A percentile compares a stretch with the other conserved stretches of the same genome.
Evolutionary conservation across 2,329 filamentous ascomycete species (phyloP).

Genomic region (Aureobasidium sp.): DNA sequence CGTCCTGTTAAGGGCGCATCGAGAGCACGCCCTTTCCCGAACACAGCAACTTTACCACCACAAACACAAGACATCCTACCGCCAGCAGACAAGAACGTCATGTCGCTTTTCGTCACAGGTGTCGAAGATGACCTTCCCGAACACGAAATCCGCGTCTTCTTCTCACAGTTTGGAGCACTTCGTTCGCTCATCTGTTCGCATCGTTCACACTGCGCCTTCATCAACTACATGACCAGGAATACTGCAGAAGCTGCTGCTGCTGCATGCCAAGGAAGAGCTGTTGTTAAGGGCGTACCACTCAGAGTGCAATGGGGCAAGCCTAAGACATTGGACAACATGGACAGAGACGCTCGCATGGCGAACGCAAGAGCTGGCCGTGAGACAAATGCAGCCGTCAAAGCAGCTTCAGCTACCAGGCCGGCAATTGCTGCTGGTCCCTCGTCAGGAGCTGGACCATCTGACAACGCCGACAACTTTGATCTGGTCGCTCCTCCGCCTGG

Average conservation of each 20-base stretch:
- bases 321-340: constrained; percentile 84
- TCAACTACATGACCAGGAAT: constrained; percentile 83
- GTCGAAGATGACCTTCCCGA: constrained; percentile 95
- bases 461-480: constrained; percentile 36
- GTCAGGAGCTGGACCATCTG: constrained; percentile 34
- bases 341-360: constrained; percentile 71
- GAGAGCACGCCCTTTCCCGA: constrained; percentile 51
- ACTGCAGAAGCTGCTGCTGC: constrained; percentile 79
- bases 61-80: constrained; percentile 79
- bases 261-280: constrained; percentile 75
- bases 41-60: constrained; percentile 65
- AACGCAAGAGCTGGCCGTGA: constrained; percentile 72
- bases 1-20: constrained; percentile 37
- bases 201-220: constrained; percentile 91
- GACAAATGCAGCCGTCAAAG: constrained; percentile 26
- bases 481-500: constrained; percentile 70
- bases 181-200: constrained; percentile 93
- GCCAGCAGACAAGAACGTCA: constrained; percentile 75
- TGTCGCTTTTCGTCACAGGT: constrained; percentile 88
- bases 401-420: constrained; percentile 17
- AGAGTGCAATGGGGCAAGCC: constrained; percentile 89
- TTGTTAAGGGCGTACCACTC: constrained; percentile 85
- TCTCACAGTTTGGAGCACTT: constrained; percentile 79
- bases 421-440: constrained; percentile 18
- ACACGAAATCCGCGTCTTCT: constrained; percentile 82